These are phyloP conservation scores for Xylariaceae sp. DNA, from an alignment of 2,329 filamentous ascomycete species.

Conservation along the genomic window DNA sequence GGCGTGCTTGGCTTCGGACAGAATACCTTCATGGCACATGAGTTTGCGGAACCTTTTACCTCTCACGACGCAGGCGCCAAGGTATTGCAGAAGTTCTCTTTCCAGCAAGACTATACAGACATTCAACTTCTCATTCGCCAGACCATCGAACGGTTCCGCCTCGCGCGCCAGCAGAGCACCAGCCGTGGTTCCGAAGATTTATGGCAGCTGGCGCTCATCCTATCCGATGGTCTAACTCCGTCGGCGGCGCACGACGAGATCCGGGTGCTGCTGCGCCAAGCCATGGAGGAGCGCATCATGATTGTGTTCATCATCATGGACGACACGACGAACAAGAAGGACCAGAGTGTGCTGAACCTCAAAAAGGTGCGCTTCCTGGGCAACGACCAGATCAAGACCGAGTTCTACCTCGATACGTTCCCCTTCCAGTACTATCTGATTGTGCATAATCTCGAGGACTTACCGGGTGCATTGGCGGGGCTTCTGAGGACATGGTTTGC, in stretches of 20 bases:
- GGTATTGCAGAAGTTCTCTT: slow-evolving; percentile 79
- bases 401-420: slow-evolving; percentile 90
- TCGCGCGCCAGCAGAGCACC: slow-evolving; percentile 60
- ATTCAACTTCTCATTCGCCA: slow-evolving; percentile 72
- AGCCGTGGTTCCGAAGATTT: slow-evolving; percentile 60
- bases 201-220: slow-evolving; percentile 91
- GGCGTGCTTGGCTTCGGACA: slow-evolving; percentile 86
- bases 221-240: slow-evolving; percentile 91
- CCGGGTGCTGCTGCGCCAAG: slow-evolving; percentile 75
- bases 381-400: slow-evolving; percentile 70
- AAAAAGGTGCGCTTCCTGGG: slow-evolving; percentile 75
- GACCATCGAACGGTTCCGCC: slow-evolving; percentile 76
- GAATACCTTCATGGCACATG: slow-evolving; percentile 78
- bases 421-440: slow-evolving; percentile 97
- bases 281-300: slow-evolving; percentile 93
- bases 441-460: slow-evolving; percentile 84
- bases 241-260: slow-evolving; percentile 76
- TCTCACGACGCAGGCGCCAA: slow-evolving; percentile 73
- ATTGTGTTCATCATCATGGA: slow-evolving; percentile 98
- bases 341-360: slow-evolving; percentile 75
- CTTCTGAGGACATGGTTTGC: slow-evolving; percentile 96
- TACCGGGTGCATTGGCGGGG: slow-evolving; percentile 82
- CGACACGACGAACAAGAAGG: slow-evolving; percentile 43
- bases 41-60: slow-evolving; percentile 77
- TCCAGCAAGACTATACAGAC: slow-evolving; percentile 81